phyloP scores from a whole-genome alignment of 192 early-diverging fungal species.

The Coemansia sp. region DNA sequence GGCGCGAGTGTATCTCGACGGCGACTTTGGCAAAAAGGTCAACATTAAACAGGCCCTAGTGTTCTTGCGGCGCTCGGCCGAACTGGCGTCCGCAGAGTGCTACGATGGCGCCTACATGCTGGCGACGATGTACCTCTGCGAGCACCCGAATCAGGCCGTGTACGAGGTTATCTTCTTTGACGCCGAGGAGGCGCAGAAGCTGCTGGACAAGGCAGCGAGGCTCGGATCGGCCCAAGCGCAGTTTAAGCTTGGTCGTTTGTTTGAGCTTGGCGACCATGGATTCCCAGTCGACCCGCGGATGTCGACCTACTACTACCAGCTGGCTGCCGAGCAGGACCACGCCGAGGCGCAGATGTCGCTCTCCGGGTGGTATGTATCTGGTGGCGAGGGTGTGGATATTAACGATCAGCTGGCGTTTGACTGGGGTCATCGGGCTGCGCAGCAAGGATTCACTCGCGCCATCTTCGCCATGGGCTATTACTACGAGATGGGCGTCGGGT shows the following conservation, averaged over 20 bases:
- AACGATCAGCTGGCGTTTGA: constrained; percentile 78
- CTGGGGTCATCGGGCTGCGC: constrained; percentile 83
- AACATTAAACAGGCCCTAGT: constrained; percentile 81
- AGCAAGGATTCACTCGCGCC: constrained; percentile 75
- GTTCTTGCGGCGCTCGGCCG: constrained; percentile 80
- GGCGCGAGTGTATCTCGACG: constrained; percentile 75
- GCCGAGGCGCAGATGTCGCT: constrained; percentile 87
- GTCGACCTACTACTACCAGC: constrained; percentile 78
- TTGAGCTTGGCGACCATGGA: constrained; percentile 78
- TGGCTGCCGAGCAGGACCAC: constrained; percentile 79
- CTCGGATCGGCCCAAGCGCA: constrained; percentile 75
- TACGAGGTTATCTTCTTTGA: constrained; percentile 72
- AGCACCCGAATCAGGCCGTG: constrained; percentile 65
- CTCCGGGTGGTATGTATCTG: constrained; percentile 83
- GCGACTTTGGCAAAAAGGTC: constrained; percentile 67
- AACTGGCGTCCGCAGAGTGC: constrained; percentile 69
- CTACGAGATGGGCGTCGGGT: constrained; percentile 78
- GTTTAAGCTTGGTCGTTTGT: constrained; percentile 78
- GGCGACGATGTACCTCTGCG: constrained; percentile 77
- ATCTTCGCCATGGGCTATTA: constrained; percentile 94
- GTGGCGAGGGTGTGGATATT: constrained; percentile 67
- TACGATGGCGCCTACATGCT: constrained; percentile 79
- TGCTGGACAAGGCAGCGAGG: constrained; percentile 73
- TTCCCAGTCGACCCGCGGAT: constrained; percentile 66
- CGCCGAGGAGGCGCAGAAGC: constrained; percentile 73